Base-by-base conservation (phyloP, 768 basidiomycete species). In the Calocybe cyanea region DNA sequence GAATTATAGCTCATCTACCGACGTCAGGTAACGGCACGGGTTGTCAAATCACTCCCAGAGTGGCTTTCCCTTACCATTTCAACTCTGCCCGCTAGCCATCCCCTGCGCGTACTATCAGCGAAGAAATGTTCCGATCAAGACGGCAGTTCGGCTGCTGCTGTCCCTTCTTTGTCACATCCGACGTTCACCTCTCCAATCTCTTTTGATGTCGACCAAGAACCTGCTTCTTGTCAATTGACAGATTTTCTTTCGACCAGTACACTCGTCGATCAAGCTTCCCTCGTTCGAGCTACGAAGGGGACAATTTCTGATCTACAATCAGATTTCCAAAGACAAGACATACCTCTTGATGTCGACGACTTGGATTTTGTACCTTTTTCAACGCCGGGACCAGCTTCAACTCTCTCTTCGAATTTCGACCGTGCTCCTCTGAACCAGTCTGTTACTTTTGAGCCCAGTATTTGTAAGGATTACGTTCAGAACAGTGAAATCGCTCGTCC, bases 61-160 rank as follows among this genome's bases (percentile, higher is more conserved):
- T 86, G 84, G 84, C 70, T 85, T 11, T 65, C 67, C 19, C 57
- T 65, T 31, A 79, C 81, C 3, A 73, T 86, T 41, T 66, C 65
- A 37, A 67, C 67, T 18, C 65, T 85, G 15, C 58, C 68, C 10
- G 52, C 63, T 13, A 61, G 65, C 24, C 73, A 81, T 56, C 78
- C 78, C 25, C 57, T 80, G 7, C 71, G 76, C 8, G 53, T 67
- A 7, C 66, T 80, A 18, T 51, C 73, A 19, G 68, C 69, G 10
- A 50, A 20, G 34, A 35, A 30, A 19, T 33, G 28, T 17, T n/a
- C 33, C 13, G 24, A 17, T 21, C 30, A 42, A n/a, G 28, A 38
- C 5, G 23, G 34, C 36, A 28, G 34, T 7, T 32, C 39, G 4
- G 15, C 19, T 25, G 17, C 18, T 17, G 14, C 23, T 15, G 14